A percentile compares a stretch with the other conserved stretches of the same genome.
These are phyloP conservation scores for Aspergillus sp. DNA, from an alignment of 2,329 filamentous ascomycete genomes.

Conservation along the genomic window DNA sequence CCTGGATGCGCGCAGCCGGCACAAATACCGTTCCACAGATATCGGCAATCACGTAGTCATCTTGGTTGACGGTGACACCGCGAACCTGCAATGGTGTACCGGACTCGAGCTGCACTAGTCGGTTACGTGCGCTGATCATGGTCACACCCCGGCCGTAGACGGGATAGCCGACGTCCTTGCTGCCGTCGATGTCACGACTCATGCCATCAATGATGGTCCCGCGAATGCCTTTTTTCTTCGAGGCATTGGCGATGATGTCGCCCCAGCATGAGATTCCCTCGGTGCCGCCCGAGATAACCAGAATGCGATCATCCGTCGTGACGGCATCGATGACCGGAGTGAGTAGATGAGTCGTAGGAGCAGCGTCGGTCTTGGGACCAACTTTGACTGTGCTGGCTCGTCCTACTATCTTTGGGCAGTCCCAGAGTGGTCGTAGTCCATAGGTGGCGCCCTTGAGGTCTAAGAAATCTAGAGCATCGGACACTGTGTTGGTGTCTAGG, in stretches of 20 bases:
- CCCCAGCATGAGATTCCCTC: slow-evolving; percentile 29
- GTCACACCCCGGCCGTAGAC: slow-evolving; percentile 37
- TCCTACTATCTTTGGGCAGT: slow-evolving; percentile 27
- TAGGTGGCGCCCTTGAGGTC: slow-evolving; percentile 24
- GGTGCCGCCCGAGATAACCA: slow-evolving; percentile 23
- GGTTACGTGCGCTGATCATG: slow-evolving; percentile 37
- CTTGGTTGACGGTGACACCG: slow-evolving; percentile 19
- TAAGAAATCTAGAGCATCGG: slow-evolving; percentile 28
- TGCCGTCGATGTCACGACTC: slow-evolving; percentile 38
- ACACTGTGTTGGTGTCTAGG: slow-evolving; percentile 28
- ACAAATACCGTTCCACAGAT: slow-evolving; percentile 23
- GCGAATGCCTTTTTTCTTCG: slow-evolving; percentile 28
- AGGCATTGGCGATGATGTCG: slow-evolving; percentile 27
- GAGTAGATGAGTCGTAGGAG: slow-evolving; percentile 18
- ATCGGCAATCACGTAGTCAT: slow-evolving; percentile 27
- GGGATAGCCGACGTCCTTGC: slow-evolving; percentile 35
- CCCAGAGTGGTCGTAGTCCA: slow-evolving; percentile 25
- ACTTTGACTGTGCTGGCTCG: slow-evolving; percentile 27
- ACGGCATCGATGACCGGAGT: slow-evolving; percentile 24
- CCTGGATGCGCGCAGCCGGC: slow-evolving; percentile 18
- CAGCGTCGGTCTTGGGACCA: slow-evolving; percentile 12
- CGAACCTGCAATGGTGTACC: slow-evolving; percentile 26
- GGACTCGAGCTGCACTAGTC: slow-evolving; percentile 36
- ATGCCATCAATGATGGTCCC: slow-evolving; percentile 37
- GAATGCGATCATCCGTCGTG: slow-evolving; percentile 22